Evolutionary conservation across 257 asterid genomes (phyloP).

Genomic region (Solanum paucissectum): DNA sequence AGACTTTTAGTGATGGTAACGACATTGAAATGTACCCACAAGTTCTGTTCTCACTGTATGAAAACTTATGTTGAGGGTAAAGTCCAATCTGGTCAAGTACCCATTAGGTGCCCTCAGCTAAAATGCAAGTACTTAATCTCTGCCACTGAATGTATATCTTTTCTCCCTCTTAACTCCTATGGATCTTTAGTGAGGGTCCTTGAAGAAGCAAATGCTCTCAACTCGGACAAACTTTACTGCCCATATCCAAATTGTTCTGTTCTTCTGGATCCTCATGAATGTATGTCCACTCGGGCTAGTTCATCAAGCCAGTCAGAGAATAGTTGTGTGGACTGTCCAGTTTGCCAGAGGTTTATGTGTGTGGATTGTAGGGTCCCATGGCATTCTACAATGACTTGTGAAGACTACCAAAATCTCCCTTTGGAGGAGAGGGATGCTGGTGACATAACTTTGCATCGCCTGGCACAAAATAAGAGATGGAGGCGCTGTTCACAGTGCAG

Average conservation of each 20-base stretch:
- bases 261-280: constrained; percentile 57
- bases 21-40: constrained; percentile 73
- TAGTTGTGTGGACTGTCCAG: constrained; percentile 66
- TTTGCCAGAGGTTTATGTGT: constrained; percentile 61
- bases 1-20: constrained; percentile 62
- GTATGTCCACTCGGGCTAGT: constrained; percentile 42
- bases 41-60: constrained; percentile 84
- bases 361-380: constrained; percentile 76
- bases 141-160: constrained; percentile 41
- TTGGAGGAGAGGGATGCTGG: constrained; percentile 59
- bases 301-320: constrained; percentile 45
- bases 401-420: constrained; percentile 52
- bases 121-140: constrained; percentile 70
- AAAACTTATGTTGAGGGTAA: constrained; percentile 74
- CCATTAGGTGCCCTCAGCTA: constrained; percentile 67
- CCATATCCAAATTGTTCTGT: constrained; percentile 71
- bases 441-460: constrained; percentile 32
- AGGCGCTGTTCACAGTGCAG: constrained; percentile 62
- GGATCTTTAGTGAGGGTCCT: constrained; percentile 56
- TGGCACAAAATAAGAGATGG: constrained; percentile 52
- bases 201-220: constrained; percentile 28
- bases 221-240: constrained; percentile 40
- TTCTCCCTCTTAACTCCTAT: constrained; percentile 67
- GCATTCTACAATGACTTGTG: constrained; percentile 83
- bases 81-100: constrained; percentile 42